Conservation (phyloP, 106 monocot genomes). For the Apostasia ramifera region DNA sequence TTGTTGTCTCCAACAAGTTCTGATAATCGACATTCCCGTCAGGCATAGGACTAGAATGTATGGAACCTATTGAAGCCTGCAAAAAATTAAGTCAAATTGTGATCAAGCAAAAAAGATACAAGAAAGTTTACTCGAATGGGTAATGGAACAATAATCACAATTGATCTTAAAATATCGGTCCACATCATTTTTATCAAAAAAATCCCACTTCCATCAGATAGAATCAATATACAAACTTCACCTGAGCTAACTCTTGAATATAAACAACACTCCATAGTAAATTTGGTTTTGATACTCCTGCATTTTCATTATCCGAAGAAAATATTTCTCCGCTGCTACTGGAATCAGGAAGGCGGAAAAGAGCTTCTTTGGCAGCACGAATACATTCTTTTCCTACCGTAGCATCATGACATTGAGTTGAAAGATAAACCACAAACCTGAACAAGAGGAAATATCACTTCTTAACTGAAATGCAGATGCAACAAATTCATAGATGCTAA, state of each 20-base stretch:
- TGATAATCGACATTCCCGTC: slow-evolving; percentile 68
- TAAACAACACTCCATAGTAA: slow-evolving; percentile 67
- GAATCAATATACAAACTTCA: slow-evolving; percentile 1
- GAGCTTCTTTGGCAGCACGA: slow-evolving; percentile 51
- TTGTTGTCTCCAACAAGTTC: slow-evolving; percentile 53
- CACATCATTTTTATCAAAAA: not conserved
- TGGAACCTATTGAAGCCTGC: slow-evolving; percentile 42
- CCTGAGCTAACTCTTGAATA: slow-evolving; percentile 67
- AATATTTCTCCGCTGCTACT: slow-evolving; percentile 6
- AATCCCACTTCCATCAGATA: not conserved
- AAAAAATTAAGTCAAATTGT: slow-evolving; percentile 10
- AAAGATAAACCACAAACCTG: slow-evolving; percentile 73
- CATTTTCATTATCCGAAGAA: slow-evolving; percentile 13
- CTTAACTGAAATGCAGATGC: not conserved
- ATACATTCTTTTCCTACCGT: slow-evolving; percentile 54
- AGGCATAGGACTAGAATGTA: slow-evolving; percentile 49
- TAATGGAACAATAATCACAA: not conserved
- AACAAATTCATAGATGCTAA: not conserved
- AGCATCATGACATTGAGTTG: slow-evolving; percentile 60
- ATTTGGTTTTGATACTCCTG: slow-evolving; percentile 28
- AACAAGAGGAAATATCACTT: slow-evolving; percentile 6
- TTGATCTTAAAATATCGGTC: not conserved
- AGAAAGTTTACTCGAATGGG: not conserved
- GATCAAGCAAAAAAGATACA: not conserved
- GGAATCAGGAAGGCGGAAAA: slow-evolving; percentile 21